Base-by-base conservation (phyloP, 1,284 basidiomycete species). In the Retiboletus flavoniger region DNA sequence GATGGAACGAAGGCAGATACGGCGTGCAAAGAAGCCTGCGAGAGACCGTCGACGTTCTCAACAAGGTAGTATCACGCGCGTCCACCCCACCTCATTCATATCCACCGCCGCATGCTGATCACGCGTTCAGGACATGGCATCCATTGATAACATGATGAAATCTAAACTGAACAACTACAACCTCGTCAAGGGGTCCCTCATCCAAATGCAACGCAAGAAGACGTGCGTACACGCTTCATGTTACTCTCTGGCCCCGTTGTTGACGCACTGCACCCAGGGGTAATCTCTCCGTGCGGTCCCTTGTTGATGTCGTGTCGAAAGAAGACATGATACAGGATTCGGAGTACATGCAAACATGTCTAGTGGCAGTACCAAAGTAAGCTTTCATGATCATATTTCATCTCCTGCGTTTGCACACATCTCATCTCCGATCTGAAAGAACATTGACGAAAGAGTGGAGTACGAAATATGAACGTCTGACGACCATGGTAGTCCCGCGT, bases 301-400 rank as follows among this genome's bases (percentile, higher is more conserved):
- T 99, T 24, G 84, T 84, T 16, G 95, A 97, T 52, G 77, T 99
- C 16, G 91, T 99, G 17, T 83, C 85, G 46, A 84, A 86, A 60
- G 87, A 91, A 16, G 84, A 98, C 68, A 85, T 94, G 69, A 79
- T 98, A 47, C 79, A 83, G 53, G 85, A 92, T 54, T 97, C 93
- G 6, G 97, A 99, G 70, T 98, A 94, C 69, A 76, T 99, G 60
- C 92, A 98, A 70, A 97, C 96, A 0, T 74, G 97, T 31, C 74
- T 99, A 13, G 92, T 99, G 6, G 96, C 95, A 14, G 94, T 99
- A 19, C 95, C 96, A 51, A 96, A 87, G 95, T 96, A 70, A 64
- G 79, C 63, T 41, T 55, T 49, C 46, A 35, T 54, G 59, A 55
- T 53, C 50, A 34, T 31, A 14, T 52, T 48, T 44, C 9, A 24